phyloP scores from a whole-genome alignment of 1,139 yeast species.

The Pichia cactophila region DNA sequence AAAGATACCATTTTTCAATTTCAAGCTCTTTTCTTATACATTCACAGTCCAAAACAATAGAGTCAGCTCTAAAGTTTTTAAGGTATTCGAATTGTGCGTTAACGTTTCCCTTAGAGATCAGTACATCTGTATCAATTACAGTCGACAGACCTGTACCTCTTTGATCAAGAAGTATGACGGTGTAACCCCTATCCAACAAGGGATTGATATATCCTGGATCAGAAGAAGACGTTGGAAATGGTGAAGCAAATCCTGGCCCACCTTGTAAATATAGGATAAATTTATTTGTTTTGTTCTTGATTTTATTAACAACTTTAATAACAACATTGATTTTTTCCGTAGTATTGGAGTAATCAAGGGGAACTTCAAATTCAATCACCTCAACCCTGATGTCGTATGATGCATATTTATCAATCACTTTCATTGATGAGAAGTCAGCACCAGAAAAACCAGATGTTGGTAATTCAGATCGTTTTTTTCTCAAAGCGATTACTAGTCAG shows the following conservation, averaged over 20 bases:
- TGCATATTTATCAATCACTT: slow-evolving; percentile 15
- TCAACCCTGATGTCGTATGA: slow-evolving; percentile 17
- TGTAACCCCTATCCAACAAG: slow-evolving; percentile 37
- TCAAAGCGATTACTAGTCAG: no score
- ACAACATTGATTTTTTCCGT: slow-evolving; percentile 19
- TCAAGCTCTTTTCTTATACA: slow-evolving; percentile 32
- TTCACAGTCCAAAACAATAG: slow-evolving; percentile 46
- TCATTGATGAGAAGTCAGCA: neutral
- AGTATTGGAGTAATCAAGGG: slow-evolving; percentile 17
- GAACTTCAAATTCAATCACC: slow-evolving; percentile 20
- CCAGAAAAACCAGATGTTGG: no score
- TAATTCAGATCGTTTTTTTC: no score
- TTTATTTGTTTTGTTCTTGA: slow-evolving; percentile 21
- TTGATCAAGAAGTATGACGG: slow-evolving; percentile 46
- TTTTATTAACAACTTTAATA: slow-evolving; percentile 18
- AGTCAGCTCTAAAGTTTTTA: slow-evolving; percentile 43
- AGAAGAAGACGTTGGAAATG: slow-evolving; percentile 32
- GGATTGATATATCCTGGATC: slow-evolving; percentile 30
- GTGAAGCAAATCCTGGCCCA: slow-evolving; percentile 50
- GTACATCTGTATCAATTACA: slow-evolving; percentile 34
- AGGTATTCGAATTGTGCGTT: slow-evolving; percentile 34
- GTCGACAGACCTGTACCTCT: slow-evolving; percentile 52
- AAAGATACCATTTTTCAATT: slow-evolving; percentile 38
- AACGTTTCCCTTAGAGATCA: slow-evolving; percentile 22
- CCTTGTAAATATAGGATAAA: slow-evolving; percentile 45